phyloP scores from a whole-genome alignment of 2,329 filamentous ascomycete genomes.

The Clarireedia hainanense region DNA sequence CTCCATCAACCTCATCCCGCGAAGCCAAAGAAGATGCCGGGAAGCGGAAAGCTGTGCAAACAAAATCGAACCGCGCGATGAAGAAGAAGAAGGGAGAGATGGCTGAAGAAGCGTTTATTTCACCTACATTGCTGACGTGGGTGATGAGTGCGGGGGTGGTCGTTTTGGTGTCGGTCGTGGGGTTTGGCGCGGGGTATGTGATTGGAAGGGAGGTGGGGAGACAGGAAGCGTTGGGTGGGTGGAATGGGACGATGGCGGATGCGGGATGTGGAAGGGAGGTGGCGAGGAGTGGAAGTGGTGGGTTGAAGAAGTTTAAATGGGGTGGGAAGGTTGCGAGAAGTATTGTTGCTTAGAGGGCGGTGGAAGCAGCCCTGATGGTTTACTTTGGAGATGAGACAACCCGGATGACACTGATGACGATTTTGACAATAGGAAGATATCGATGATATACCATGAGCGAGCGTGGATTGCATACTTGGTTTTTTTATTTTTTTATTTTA shows the following conservation, averaged over 20 bases:
- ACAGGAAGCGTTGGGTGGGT: slow-evolving; percentile 38
- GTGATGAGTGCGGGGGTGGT: slow-evolving; percentile 60
- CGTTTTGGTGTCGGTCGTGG: slow-evolving; percentile 59
- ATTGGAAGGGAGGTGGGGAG: slow-evolving; percentile 59
- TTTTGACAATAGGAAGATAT: neutral
- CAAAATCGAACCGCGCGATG: slow-evolving; percentile 32
- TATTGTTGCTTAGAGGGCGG: slow-evolving; percentile 17
- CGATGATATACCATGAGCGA: neutral
- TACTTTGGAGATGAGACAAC: neutral
- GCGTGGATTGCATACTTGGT: neutral
- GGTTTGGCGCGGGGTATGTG: slow-evolving; percentile 61
- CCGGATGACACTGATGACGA: neutral
- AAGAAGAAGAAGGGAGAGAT: slow-evolving; percentile 40
- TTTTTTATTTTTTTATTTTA: too few species aligned
- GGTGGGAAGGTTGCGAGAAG: slow-evolving; percentile 21
- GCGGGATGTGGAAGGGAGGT: slow-evolving; percentile 24
- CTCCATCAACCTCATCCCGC: slow-evolving; percentile 19
- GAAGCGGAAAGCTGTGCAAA: slow-evolving; percentile 21
- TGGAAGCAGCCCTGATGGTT: neutral
- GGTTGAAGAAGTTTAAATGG: slow-evolving; percentile 26
- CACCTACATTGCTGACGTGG: slow-evolving; percentile 54
- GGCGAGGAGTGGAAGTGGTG: slow-evolving; percentile 16
- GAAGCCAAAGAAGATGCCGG: slow-evolving; percentile 12
- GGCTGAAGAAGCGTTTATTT: slow-evolving; percentile 36
- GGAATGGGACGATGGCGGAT: slow-evolving; percentile 19